A percentile compares a stretch with the other conserved stretches of the same genome.
phyloP scores from a whole-genome alignment of 2,329 filamentous ascomycete genomes.

The Furcasterigmium sp. region DNA sequence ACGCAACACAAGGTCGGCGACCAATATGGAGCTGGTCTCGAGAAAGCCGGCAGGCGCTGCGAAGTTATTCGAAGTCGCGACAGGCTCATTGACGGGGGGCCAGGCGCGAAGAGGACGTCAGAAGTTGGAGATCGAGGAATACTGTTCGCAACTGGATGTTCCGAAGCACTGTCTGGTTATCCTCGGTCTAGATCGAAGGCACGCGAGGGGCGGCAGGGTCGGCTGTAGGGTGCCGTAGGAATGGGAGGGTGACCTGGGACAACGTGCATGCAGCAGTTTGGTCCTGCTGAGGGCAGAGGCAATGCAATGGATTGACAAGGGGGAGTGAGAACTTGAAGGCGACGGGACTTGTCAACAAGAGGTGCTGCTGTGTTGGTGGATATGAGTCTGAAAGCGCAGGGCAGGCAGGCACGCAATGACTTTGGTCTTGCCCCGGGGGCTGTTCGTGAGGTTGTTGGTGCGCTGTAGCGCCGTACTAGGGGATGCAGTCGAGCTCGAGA shows the following conservation, averaged over 20 bases:
- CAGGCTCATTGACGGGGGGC: conserved; percentile 6
- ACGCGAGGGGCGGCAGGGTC: neutral
- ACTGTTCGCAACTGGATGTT: too few relatives aligned
- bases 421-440: too few relatives aligned
- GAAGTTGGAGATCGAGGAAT: neutral
- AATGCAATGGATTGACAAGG: too few relatives aligned
- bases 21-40: conserved; percentile 2
- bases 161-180: conserved; percentile 8
- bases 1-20: conserved; percentile 7
- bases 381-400: too few relatives aligned
- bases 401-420: too few relatives aligned
- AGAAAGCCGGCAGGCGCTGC: neutral
- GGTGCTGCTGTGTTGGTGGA: too few relatives aligned
- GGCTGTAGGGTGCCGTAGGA: neutral
- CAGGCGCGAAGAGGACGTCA: neutral
- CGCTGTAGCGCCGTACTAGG: neutral
- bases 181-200: conserved; percentile 10
- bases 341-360: too few relatives aligned
- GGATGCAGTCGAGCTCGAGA: neutral
- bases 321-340: too few relatives aligned
- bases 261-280: neutral
- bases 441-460: too few relatives aligned
- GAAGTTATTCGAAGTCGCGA: neutral
- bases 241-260: neutral
- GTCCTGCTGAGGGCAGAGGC: too few relatives aligned